These are phyloP conservation scores for Vigna mungo DNA, from an alignment of 306 rosid species.

Conservation along the genomic window DNA sequence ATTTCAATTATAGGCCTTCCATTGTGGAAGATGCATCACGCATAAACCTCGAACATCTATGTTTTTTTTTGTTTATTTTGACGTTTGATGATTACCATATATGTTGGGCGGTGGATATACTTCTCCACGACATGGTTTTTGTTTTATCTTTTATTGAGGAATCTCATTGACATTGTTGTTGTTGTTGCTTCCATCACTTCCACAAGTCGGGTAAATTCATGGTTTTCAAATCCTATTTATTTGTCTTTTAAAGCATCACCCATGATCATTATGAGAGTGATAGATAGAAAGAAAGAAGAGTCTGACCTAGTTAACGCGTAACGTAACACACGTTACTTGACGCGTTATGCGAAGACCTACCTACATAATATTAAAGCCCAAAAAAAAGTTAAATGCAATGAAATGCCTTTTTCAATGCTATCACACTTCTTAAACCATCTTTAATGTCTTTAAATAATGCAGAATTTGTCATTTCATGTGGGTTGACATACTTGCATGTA, in stretches of 20 bases:
- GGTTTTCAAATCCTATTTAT: conserved; percentile 22
- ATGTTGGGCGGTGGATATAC: conserved; percentile 25
- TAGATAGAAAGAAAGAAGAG: conserved; percentile 11
- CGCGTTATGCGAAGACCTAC: conserved; percentile 34
- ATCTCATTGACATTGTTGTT: conserved; percentile 17
- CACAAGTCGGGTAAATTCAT: conserved; percentile 24
- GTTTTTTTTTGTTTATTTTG: neutral
- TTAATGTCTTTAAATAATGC: conserved; percentile 1
- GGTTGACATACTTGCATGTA: neutral
- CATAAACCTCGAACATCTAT: conserved; percentile 6
- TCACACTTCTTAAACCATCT: neutral
- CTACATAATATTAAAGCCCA: neutral
- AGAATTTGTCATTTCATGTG: neutral
- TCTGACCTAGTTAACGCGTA: conserved; percentile 31
- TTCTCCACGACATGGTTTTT: neutral
- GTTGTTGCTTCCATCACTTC: conserved; percentile 31
- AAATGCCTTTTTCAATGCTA: neutral
- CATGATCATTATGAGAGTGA: conserved; percentile 34
- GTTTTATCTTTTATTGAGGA: neutral
- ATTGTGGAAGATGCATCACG: conserved; percentile 31
- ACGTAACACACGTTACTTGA: conserved; percentile 32
- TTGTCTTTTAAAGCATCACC: conserved; percentile 6
- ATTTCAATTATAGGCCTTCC: conserved; percentile 35
- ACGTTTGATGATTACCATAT: conserved; percentile 40
- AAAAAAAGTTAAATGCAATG: neutral